Evolutionary conservation across 192 early-diverging fungal species (phyloP), one percentile per base, ranked within the genome.

Genomic region (Rhizophagus clarus): DNA sequence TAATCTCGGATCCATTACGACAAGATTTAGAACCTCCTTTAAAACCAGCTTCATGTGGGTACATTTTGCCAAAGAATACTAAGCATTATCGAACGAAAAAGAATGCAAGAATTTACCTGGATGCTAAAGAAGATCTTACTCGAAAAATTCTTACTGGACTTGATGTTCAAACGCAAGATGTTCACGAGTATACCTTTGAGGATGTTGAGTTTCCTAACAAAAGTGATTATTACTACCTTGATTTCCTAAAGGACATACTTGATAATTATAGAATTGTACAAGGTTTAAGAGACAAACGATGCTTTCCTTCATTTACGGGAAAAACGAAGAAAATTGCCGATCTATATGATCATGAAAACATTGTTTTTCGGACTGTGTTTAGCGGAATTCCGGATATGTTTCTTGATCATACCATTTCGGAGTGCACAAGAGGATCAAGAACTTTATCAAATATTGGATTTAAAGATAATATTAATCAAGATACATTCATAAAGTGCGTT

Each of bases 341-440:
- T 1, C 28, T 64, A 29, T 64, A 64, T 26, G 26, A 72, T 29
- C 8, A 72, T 72, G 20, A 47, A 1, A 49, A 47, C 6, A 0
- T 28, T 3, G 40, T 72, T 47, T 72, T 72, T 72, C 40, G 40
- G 10, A 72, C 42, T 15, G 70, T 72, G 15, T 72, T 72, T 47
- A 42, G 40, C 11, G 40, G 37, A 7, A 40, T 0, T 24, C 47
- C 24, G 10, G 22, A 47, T 3, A 24, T 24, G 14, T 72, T 72
- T 11, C 70, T 72, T 49, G n/a, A 49, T 47, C 42, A 10, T 2
- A 11, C 29, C 24, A n/a, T 72, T 28, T 22, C n/a, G 2, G 26
- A 49, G 3, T 28, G 14, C 3, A 14, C 0, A 28, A 47, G 0
- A 0, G 22, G 6, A 40, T 40, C 37, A 8, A 40, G 37, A 7